Evolutionary conservation across 257 asterid species (phyloP).

Genomic region (Nyctanthes arbortristis): DNA sequence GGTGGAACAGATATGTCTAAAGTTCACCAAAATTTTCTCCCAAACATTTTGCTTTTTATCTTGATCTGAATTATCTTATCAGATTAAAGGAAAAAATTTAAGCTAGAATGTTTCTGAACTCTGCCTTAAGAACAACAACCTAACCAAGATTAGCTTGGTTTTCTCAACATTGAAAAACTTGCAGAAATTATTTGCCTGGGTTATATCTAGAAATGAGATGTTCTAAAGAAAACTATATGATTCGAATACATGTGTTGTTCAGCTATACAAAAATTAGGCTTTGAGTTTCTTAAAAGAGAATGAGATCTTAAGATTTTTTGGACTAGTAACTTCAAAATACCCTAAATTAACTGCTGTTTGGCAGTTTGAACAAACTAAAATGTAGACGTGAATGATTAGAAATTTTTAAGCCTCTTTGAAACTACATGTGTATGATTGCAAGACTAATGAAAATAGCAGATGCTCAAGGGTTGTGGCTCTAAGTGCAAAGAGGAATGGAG

Average conservation of each 20-base stretch:
- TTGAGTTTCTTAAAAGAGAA: not conserved
- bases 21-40: constrained; percentile 10
- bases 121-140: not conserved
- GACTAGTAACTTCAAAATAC: not conserved
- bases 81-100: not conserved
- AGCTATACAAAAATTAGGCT: not conserved
- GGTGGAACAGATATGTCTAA: not conserved
- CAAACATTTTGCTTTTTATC: not conserved
- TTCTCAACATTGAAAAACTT: not conserved
- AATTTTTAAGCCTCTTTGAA: not conserved
- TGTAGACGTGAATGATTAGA: constrained; percentile 1
- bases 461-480: not conserved
- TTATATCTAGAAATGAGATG: constrained; percentile 8
- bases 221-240: not conserved
- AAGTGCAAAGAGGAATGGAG: constrained; percentile 14
- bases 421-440: not conserved
- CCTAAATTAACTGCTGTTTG: not conserved
- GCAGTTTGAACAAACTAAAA: not conserved
- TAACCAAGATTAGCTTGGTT: constrained; percentile 3
- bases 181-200: not conserved
- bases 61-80: not conserved
- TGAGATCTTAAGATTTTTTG: not conserved
- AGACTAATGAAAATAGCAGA: constrained; percentile 6
- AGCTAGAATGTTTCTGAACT: not conserved
- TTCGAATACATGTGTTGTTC: not conserved